A percentile compares a stretch with the other conserved stretches of the same genome.
Evolutionary conservation across 768 basidiomycete genomes (phyloP).

Genomic region (Xerocomellus chrysenteron): DNA sequence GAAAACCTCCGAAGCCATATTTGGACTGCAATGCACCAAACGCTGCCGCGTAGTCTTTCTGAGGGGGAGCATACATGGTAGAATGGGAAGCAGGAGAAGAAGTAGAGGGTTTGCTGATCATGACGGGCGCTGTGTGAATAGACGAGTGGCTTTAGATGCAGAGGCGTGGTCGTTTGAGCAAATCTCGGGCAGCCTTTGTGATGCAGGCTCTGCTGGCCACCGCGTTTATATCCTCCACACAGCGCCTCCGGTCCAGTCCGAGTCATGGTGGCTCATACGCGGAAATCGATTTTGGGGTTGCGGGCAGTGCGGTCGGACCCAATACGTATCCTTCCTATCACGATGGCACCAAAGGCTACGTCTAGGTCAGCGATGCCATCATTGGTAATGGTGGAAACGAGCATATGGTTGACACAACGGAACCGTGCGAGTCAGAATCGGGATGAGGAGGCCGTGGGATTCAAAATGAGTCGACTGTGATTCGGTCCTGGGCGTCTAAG

Average conservation of each 20-base stretch:
- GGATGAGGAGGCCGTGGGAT: not conserved
- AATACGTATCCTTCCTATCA: not conserved
- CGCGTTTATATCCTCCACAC: conserved; percentile 6
- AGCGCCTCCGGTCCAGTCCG: not conserved
- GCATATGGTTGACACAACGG: not conserved
- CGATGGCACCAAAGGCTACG: too few species aligned
- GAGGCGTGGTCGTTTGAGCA: not conserved
- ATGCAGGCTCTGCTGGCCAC: not conserved
- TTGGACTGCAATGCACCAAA: conserved; percentile 21
- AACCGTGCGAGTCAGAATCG: not conserved
- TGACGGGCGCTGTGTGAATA: not conserved
- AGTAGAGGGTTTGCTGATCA: not conserved
- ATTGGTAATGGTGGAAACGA: not conserved
- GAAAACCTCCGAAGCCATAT: conserved; percentile 18
- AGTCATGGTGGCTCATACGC: not conserved
- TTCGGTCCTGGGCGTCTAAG: too few species aligned
- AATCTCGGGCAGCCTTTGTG: not conserved
- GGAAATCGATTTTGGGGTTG: not conserved
- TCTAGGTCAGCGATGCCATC: not conserved
- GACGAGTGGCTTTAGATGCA: not conserved
- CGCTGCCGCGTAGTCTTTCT: conserved; percentile 26
- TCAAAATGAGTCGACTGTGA: not conserved
- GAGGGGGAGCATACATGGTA: not conserved
- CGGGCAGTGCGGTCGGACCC: not conserved
- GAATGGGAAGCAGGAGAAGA: not conserved